phyloP scores from a whole-genome alignment of 2,329 filamentous ascomycete species.

The Immersiporthe knoxdaviesiana region DNA sequence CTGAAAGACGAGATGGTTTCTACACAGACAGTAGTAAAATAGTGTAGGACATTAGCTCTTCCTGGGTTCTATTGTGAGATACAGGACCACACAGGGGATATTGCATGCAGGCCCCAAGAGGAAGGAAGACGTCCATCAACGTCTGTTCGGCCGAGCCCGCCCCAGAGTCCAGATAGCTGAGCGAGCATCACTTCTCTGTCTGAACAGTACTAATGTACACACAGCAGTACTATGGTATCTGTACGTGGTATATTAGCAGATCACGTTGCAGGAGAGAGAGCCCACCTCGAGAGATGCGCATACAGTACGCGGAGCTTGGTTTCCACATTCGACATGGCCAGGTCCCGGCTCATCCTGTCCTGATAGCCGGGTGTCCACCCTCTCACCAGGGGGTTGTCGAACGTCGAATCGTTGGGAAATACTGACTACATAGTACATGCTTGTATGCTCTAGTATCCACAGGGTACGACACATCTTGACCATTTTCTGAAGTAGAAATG shows the following conservation, averaged over 20 bases:
- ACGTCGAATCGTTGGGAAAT: not conserved
- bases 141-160: not conserved
- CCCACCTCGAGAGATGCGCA: not conserved
- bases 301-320: not conserved
- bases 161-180: not conserved
- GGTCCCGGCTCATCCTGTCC: not conserved
- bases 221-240: too few species aligned
- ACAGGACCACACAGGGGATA: not conserved
- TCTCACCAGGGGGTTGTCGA: not conserved
- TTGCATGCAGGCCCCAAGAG: not conserved
- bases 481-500: not conserved
- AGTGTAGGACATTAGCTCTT: not conserved
- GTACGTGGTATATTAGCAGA: too few species aligned
- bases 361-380: not conserved
- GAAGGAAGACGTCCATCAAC: not conserved
- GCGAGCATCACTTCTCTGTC: not conserved
- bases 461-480: not conserved
- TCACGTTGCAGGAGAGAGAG: too few species aligned
- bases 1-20: not conserved
- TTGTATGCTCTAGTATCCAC: not conserved
- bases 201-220: too few species aligned
- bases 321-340: not conserved
- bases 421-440: too few species aligned
- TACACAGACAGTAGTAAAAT: not conserved
- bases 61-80: not conserved